phyloP scores from a whole-genome alignment of 768 basidiomycete genomes.

The Russula emetica region DNA sequence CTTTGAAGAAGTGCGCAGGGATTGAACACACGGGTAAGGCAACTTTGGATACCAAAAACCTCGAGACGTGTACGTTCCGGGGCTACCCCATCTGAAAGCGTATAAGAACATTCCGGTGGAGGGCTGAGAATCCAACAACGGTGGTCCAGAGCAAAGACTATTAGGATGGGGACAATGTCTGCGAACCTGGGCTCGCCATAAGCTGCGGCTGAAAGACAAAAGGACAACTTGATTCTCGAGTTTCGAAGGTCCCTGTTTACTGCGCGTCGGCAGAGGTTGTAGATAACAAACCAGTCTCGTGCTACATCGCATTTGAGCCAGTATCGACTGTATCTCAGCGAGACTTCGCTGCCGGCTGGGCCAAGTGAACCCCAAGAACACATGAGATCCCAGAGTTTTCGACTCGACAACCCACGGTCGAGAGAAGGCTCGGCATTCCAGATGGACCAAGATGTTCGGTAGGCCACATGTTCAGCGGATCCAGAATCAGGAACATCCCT shows the following conservation, averaged over 20 bases:
- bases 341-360: neutral
- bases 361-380: neutral
- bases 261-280: conserved; percentile 5
- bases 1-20: neutral
- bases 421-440: neutral
- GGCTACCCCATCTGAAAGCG: conserved; percentile 7
- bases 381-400: neutral
- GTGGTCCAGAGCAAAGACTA: conserved; percentile 1
- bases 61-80: neutral
- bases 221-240: neutral
- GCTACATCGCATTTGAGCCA: conserved; percentile 15
- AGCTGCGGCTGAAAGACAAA: conserved; percentile 3
- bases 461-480: neutral
- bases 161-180: neutral
- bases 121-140: neutral
- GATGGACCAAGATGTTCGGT: conserved; percentile 10
- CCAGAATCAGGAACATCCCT: neutral
- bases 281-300: conserved; percentile 15
- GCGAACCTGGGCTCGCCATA: conserved; percentile 8
- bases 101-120: neutral
- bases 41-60: neutral
- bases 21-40: neutral
- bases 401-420: neutral
- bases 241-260: neutral
- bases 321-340: conserved; percentile 9